Conservation (phyloP, 2,329 filamentous ascomycete species). For the Alternaria ventricosa region DNA sequence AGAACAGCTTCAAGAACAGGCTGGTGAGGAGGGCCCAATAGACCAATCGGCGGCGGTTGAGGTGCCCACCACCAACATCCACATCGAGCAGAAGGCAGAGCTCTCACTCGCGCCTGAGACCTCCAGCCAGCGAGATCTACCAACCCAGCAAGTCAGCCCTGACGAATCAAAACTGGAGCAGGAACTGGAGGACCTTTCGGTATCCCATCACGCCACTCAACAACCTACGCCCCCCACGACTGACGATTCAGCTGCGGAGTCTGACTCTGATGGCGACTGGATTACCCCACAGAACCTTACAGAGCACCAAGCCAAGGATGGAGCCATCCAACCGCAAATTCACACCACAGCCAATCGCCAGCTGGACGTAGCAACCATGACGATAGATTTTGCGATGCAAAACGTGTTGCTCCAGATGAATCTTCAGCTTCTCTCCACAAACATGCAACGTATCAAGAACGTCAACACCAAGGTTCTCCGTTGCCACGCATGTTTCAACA, state of each 20-base stretch:
- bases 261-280: conserved; percentile 67
- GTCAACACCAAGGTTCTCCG: conserved; percentile 89
- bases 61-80: conserved; percentile 3
- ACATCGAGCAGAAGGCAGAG: conserved; percentile 8
- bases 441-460: conserved; percentile 78
- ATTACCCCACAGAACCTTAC: conserved; percentile 94
- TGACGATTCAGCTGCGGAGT: conserved; percentile 20
- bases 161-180: conserved; percentile 15
- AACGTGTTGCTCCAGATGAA: conserved; percentile 96
- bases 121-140: neutral
- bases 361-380: conserved; percentile 89
- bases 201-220: conserved; percentile 20
- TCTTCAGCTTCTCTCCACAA: conserved; percentile 82
- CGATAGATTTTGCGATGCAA: conserved; percentile 97
- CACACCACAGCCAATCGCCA: conserved; percentile 60
- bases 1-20: conserved; percentile 8
- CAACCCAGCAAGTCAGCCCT: neutral
- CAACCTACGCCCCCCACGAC: conserved; percentile 25
- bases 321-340: conserved; percentile 47
- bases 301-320: conserved; percentile 76
- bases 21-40: conserved; percentile 1
- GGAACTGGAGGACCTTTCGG: conserved; percentile 29
- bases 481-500: conserved; percentile 80
- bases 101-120: neutral
- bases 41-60: conserved; percentile 5